Evolutionary conservation across 352 stramenopile genomes (phyloP), one percentile per base, ranked within the genome.

Genomic region (Thraustochytrium sp.): DNA sequence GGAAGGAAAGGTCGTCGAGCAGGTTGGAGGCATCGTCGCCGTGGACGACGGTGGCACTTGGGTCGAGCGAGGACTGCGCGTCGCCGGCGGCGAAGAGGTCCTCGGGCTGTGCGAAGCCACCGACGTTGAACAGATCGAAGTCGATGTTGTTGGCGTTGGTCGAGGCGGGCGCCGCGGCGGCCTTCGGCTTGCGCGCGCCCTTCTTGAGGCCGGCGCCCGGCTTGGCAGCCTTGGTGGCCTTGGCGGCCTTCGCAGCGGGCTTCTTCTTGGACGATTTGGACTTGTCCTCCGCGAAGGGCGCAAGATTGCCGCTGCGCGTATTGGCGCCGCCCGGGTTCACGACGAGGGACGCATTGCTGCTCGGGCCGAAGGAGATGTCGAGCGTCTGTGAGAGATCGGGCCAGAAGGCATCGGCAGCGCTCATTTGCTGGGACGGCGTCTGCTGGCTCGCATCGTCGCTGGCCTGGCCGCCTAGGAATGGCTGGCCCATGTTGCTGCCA

Each of bases 151-250:
- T 80, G 40, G 61, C 13, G 13, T 73, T 73, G 61, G 26, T 49
- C 36, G 26, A 9, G 26, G 21, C 16, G n/a, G 3, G 26, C 1
- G 29, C 29, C 26, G 36, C 31, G 29, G 26, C 31, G 8, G 4
- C 5, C 8, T 38, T 42, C 18, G 5, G 18, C 42, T 61, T 80
- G 42, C 75, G 75, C 3, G 9, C 85, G 51, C 89, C 93, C 2
- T 49, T 46, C 37, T 49, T 68, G 76, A 91, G 90, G 96, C 21
- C 92, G 88, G 72, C n/a, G n/a, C n/a, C n/a, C n/a, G n/a, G n/a
- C n/a, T n/a, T n/a, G n/a, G n/a, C n/a, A n/a, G 96, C 97, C 86
- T 97, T 97, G 29, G 97, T 92, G 23, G 93, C 94, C 84, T 97
- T 94, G 38, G 97, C 92, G 0, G 98, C 94, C 42, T 89, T 91